Evolutionary conservation across 2,329 filamentous ascomycete genomes (phyloP).

Genomic region (Neurospora crassa): DNA sequence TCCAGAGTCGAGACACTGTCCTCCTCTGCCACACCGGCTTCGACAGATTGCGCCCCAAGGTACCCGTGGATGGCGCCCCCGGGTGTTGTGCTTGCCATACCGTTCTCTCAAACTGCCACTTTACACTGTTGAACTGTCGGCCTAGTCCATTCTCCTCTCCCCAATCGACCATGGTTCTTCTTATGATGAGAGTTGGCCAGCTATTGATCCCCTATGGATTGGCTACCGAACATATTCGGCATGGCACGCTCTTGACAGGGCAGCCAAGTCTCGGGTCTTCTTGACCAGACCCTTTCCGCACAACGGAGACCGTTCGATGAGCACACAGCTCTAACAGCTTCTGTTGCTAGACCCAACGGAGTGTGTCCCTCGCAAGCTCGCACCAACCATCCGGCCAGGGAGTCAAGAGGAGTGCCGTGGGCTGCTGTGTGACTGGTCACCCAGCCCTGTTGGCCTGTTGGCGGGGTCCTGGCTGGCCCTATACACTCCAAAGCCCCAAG

Average conservation of each 20-base stretch:
- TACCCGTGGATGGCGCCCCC: neutral
- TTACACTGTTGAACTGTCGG: neutral
- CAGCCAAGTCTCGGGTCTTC: neutral
- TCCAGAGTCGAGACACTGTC: neutral
- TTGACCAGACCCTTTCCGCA: neutral
- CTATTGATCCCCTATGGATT: neutral
- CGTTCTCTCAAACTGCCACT: neutral
- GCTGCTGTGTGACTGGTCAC: slow-evolving; percentile 13
- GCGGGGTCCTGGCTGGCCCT: slow-evolving; percentile 11
- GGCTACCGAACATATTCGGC: neutral
- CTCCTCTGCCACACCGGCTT: neutral
- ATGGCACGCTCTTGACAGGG: neutral
- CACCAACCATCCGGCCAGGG: slow-evolving; percentile 10
- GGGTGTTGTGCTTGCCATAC: neutral
- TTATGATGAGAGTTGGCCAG: neutral
- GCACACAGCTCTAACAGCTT: neutral
- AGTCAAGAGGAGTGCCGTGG: neutral
- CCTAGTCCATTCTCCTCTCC: neutral
- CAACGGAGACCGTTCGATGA: neutral
- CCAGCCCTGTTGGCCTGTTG: slow-evolving; percentile 12
- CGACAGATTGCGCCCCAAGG: neutral
- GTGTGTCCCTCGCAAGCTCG: neutral
- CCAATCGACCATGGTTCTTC: neutral
- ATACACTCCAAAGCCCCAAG: slow-evolving; percentile 9
- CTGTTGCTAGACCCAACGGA: neutral